These are phyloP conservation scores for Anthostomella pinea DNA, from an alignment of 2,329 filamentous ascomycete genomes.

Conservation along the genomic window DNA sequence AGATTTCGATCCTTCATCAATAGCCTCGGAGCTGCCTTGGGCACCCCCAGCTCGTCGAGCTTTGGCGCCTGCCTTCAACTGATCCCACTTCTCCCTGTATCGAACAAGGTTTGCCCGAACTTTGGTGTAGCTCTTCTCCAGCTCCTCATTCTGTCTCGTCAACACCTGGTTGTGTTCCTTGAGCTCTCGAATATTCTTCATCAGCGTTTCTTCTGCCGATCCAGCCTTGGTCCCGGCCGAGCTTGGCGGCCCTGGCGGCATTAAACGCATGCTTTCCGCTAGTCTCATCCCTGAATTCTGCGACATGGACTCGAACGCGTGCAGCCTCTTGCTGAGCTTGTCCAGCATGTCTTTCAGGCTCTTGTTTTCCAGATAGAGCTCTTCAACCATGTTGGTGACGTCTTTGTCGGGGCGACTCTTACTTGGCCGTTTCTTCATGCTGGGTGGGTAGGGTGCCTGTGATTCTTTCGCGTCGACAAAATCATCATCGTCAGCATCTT, in stretches of 20 bases:
- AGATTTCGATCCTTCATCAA: conserved; percentile 16
- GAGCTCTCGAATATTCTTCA: conserved; percentile 57
- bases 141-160: conserved; percentile 59
- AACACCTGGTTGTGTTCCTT: conserved; percentile 62
- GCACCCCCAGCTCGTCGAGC: conserved; percentile 38
- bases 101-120: conserved; percentile 55
- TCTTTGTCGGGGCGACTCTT: conserved; percentile 43
- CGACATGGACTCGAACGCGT: conserved; percentile 88
- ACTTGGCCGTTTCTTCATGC: conserved; percentile 39
- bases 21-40: conserved; percentile 17
- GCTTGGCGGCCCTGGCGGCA: conserved; percentile 54
- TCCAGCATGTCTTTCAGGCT: conserved; percentile 83
- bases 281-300: conserved; percentile 84
- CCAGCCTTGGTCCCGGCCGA: conserved; percentile 30
- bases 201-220: conserved; percentile 43
- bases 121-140: conserved; percentile 61
- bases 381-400: conserved; percentile 72
- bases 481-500: conserved; percentile 73
- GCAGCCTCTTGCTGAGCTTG: conserved; percentile 80
- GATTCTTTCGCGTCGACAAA: conserved; percentile 86
- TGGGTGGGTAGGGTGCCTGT: conserved; percentile 42
- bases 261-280: conserved; percentile 74
- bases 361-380: conserved; percentile 84
- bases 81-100: conserved; percentile 61
- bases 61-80: conserved; percentile 59